Evolutionary conservation across 2,329 filamentous ascomycete genomes (phyloP).

Genomic region (Cladophialophora yegresii): DNA sequence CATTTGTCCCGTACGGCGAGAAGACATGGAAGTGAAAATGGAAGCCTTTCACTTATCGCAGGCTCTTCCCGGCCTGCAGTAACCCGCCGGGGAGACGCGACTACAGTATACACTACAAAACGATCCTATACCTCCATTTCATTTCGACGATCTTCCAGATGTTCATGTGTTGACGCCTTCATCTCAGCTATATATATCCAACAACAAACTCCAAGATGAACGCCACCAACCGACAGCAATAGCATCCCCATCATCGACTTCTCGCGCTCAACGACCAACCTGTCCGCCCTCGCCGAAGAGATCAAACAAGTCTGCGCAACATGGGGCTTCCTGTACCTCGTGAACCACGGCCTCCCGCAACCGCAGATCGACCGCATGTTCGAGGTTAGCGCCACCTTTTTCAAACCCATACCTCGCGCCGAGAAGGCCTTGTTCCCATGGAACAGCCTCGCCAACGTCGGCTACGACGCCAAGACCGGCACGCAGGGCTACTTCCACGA

Average conservation of each 20-base stretch:
- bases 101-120: background rate
- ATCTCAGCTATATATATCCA: background rate
- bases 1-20: background rate
- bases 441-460: constrained; percentile 27
- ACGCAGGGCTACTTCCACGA: constrained; percentile 25
- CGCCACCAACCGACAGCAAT: constrained; percentile 4
- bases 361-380: constrained; percentile 31
- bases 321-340: constrained; percentile 49
- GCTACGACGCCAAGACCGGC: constrained; percentile 23
- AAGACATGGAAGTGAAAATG: background rate
- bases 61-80: background rate
- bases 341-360: constrained; percentile 36
- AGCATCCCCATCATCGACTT: constrained; percentile 71
- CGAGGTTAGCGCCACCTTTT: constrained; percentile 41
- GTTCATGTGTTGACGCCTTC: background rate
- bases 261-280: constrained; percentile 66
- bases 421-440: constrained; percentile 23
- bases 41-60: background rate
- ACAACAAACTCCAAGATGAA: background rate
- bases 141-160: background rate
- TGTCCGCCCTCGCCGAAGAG: constrained; percentile 60
- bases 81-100: background rate
- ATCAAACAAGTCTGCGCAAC: constrained; percentile 79
- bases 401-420: constrained; percentile 35
- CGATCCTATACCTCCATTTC: background rate